phyloP scores from a whole-genome alignment of 2,329 filamentous ascomycete genomes.

The Monosporascus sp. region DNA sequence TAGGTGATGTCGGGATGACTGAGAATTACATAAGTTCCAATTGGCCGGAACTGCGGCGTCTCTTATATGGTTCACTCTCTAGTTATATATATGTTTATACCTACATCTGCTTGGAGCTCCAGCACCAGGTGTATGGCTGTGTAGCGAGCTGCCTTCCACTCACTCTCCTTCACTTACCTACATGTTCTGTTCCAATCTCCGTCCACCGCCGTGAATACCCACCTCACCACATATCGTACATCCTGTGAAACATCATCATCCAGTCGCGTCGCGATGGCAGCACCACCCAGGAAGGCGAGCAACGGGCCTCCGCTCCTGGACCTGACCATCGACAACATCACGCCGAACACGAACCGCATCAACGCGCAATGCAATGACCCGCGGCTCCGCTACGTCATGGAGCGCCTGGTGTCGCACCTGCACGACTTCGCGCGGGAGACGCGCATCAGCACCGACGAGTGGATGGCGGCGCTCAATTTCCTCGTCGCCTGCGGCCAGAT shows the following conservation, averaged over 20 bases:
- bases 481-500: conserved; percentile 69
- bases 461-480: conserved; percentile 70
- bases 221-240: too few relatives aligned
- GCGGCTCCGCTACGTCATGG: conserved; percentile 66
- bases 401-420: conserved; percentile 68
- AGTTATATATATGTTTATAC: neutral
- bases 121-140: too few relatives aligned
- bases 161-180: too few relatives aligned
- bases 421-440: conserved; percentile 82
- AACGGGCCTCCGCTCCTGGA: conserved; percentile 53
- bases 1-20: conserved; percentile 11
- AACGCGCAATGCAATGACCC: conserved; percentile 64
- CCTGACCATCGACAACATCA: conserved; percentile 75
- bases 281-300: conserved; percentile 6
- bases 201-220: too few relatives aligned
- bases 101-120: neutral
- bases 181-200: too few relatives aligned
- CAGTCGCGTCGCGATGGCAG: conserved; percentile 14
- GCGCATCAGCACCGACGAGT: conserved; percentile 68
- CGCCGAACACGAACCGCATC: conserved; percentile 67
- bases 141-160: too few relatives aligned
- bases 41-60: neutral
- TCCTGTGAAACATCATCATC: too few relatives aligned
- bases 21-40: conserved; percentile 22
- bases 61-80: neutral